Conservation (phyloP, 495 filamentous ascomycete species). For the Lepraria neglecta region DNA sequence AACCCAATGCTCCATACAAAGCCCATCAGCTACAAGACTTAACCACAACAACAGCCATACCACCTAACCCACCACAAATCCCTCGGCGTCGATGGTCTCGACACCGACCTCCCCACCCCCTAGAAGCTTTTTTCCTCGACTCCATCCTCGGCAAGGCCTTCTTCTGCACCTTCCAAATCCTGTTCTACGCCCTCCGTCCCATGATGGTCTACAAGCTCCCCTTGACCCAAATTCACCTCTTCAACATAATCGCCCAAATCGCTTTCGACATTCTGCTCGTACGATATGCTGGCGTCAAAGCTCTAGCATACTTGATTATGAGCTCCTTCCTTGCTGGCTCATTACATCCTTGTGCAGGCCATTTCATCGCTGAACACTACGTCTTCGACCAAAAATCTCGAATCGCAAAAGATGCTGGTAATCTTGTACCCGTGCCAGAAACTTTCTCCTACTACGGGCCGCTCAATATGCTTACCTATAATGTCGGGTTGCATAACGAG, state of each 20-base stretch:
- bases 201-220: slow-evolving; percentile 90
- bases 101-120: slow-evolving; percentile 88
- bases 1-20: background rate
- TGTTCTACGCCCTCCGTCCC: slow-evolving; percentile 98
- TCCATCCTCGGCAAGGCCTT: slow-evolving; percentile 97
- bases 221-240: slow-evolving; percentile 73
- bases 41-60: slow-evolving; percentile 62
- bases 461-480: slow-evolving; percentile 89
- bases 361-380: slow-evolving; percentile 99
- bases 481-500: slow-evolving; percentile 96
- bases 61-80: slow-evolving; percentile 99
- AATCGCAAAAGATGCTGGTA: slow-evolving; percentile 36
- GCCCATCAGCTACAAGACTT: slow-evolving; percentile 10
- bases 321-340: slow-evolving; percentile 90
- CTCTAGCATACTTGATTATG: slow-evolving; percentile 71
- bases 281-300: slow-evolving; percentile 46
- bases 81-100: slow-evolving; percentile 90
- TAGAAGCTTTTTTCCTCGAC: slow-evolving; percentile 91
- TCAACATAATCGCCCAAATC: slow-evolving; percentile 73
- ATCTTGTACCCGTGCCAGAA: slow-evolving; percentile 65
- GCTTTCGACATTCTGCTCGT: slow-evolving; percentile 70
- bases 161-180: slow-evolving; percentile 98
- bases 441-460: slow-evolving; percentile 96
- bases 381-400: slow-evolving; percentile 63
- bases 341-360: slow-evolving; percentile 89